Evolutionary conservation across 257 asterid species (phyloP).

Genomic region (Solanum pennellii): DNA sequence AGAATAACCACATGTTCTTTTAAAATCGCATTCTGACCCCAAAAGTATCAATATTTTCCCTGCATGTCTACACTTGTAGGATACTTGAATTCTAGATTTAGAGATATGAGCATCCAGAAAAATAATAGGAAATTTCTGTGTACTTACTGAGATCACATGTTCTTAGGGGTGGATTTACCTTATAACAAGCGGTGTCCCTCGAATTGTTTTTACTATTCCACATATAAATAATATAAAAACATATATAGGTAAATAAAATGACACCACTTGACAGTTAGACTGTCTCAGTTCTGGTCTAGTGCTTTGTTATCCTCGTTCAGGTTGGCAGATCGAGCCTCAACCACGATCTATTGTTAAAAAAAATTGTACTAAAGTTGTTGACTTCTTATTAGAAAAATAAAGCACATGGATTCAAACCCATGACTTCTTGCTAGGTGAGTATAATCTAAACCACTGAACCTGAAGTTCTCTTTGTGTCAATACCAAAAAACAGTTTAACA

Average conservation of each 20-base stretch:
- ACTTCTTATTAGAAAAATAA: neutral
- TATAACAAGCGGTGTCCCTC: neutral
- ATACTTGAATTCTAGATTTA: neutral
- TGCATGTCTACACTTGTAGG: neutral
- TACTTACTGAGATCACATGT: neutral
- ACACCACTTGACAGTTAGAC: neutral
- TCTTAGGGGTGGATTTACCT: neutral
- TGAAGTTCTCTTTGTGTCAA: neutral
- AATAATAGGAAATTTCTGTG: neutral
- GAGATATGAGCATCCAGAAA: neutral
- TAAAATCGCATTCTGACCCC: neutral
- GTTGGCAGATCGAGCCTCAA: neutral
- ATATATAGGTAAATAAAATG: neutral
- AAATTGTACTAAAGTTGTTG: neutral
- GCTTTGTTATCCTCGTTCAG: neutral
- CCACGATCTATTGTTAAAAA: neutral
- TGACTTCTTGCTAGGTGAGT: neutral
- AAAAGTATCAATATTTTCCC: neutral
- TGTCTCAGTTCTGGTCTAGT: neutral
- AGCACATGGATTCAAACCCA: neutral
- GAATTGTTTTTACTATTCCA: neutral
- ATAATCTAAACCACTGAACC: neutral
- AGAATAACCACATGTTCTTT: neutral
- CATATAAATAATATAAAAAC: neutral
- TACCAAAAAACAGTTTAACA: neutral